Evolutionary conservation across 768 basidiomycete genomes (phyloP), one percentile per base, ranked within the genome.

Genomic region (Agrocybe pediades): DNA sequence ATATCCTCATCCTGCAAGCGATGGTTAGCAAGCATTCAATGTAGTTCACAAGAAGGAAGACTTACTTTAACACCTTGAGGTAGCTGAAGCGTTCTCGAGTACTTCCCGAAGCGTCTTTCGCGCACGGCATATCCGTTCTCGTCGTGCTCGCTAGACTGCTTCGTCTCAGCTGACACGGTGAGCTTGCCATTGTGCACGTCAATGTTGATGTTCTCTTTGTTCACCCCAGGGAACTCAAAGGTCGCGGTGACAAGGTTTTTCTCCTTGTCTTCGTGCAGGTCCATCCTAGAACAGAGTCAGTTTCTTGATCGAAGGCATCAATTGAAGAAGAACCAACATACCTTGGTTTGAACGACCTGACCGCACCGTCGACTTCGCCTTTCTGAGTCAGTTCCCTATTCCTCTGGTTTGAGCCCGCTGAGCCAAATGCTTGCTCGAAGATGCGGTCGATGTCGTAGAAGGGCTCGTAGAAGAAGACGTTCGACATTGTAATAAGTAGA

Each of bases 171-270:
- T 3, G 81, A 76, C 46, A 85, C 60, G 46, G 65, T 76, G 47
- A 85, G 75, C 1, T 73, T 67, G 53, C 77, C 76, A 53, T 77
- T 71, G 49, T 75, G 72, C 9, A 82, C 60, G 51, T 83, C 81
- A 57, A 85, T 74, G 41, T 65, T 63, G 43, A 84, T 69, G 56
- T 83, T 68, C 41, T 81, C 77, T 23, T 77, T 74, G 51, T 68
- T 71, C 27, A 85, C n/a, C 17, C 82, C 82, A 0, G 83, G 82
- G 6, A 85, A 66, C 58, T 85, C 84, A 58, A 85, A 82, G 6
- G 71, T 66, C 41, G 82, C 83, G 0, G 78, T 80, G 30, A 84
- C 76, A 26, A 67, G 62, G 59, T 81, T 80, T 27, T 62, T 66
- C 23, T 76, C 71, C 1, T 60, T 46, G 54, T 80, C 68, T 53